Evolutionary conservation across 179 eudicot genomes (phyloP).

Genomic region (Silene vulgaris): DNA sequence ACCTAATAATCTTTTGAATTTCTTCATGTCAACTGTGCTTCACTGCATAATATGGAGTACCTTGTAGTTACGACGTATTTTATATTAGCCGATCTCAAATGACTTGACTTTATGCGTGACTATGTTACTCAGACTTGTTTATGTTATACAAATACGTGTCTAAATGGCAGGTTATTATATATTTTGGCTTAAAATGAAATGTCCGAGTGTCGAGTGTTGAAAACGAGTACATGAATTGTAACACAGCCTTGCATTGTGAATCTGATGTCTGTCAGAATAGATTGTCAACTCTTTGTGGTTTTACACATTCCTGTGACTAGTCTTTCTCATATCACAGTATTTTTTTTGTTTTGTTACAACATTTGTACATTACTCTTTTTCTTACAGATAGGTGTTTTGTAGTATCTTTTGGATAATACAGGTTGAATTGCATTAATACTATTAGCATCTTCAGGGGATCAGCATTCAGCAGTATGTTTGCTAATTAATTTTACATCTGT

Average conservation of each 20-base stretch:
- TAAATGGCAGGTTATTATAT: no score
- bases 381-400: constrained; percentile 9
- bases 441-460: constrained; percentile 6
- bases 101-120: not conserved
- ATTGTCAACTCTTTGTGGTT: not conserved
- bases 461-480: constrained; percentile 13
- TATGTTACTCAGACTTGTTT: no score
- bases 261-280: not conserved
- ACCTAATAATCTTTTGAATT: constrained; percentile 28
- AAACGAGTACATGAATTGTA: no score
- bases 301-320: constrained; percentile 21
- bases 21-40: constrained; percentile 16
- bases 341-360: constrained; percentile 18
- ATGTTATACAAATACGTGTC: no score
- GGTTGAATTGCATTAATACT: constrained; percentile 5
- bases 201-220: no score
- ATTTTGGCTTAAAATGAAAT: no score
- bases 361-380: constrained; percentile 10
- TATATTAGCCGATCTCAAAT: not conserved
- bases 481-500: not conserved
- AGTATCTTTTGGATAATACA: constrained; percentile 25
- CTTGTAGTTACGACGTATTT: no score
- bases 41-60: not conserved
- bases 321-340: constrained; percentile 22
- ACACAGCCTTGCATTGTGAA: not conserved